A percentile compares a stretch with the other conserved stretches of the same genome.
phyloP scores from a whole-genome alignment of 2,329 filamentous ascomycete genomes.

The Trichoderma lentiforme region DNA sequence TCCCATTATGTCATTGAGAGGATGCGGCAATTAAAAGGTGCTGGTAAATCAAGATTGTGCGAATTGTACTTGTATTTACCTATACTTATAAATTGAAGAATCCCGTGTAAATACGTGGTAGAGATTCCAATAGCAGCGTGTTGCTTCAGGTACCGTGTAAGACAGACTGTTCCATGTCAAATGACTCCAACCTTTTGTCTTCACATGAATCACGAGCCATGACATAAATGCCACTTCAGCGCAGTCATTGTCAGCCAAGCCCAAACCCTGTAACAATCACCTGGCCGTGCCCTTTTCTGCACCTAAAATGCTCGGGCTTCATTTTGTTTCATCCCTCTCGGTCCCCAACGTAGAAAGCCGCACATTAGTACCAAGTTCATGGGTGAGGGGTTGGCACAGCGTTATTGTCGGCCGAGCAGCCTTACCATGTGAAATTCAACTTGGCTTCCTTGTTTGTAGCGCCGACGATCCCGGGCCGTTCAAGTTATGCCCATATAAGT shows the following conservation, averaged over 20 bases:
- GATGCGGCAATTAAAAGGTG: background rate
- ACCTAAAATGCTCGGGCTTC: background rate
- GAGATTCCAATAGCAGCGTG: background rate
- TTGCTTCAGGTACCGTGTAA: background rate
- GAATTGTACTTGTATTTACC: background rate
- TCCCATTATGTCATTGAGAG: background rate
- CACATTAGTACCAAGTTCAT: background rate
- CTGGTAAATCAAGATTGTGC: background rate
- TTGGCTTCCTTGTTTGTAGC: background rate
- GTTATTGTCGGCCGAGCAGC: background rate
- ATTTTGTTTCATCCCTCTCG: background rate
- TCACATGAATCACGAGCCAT: background rate
- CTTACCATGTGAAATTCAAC: conserved; percentile 4
- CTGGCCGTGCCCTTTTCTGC: background rate
- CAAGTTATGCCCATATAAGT: background rate
- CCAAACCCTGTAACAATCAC: background rate
- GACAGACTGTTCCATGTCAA: background rate
- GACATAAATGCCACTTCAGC: background rate
- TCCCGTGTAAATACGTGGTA: background rate
- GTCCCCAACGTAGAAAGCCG: background rate
- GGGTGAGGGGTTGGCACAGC: background rate
- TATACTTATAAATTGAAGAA: background rate
- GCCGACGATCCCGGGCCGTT: background rate
- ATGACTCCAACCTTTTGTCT: background rate
- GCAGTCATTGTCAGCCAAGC: background rate